phyloP scores from a whole-genome alignment of 2,329 filamentous ascomycete species.

The Nannizzia gypsea region DNA sequence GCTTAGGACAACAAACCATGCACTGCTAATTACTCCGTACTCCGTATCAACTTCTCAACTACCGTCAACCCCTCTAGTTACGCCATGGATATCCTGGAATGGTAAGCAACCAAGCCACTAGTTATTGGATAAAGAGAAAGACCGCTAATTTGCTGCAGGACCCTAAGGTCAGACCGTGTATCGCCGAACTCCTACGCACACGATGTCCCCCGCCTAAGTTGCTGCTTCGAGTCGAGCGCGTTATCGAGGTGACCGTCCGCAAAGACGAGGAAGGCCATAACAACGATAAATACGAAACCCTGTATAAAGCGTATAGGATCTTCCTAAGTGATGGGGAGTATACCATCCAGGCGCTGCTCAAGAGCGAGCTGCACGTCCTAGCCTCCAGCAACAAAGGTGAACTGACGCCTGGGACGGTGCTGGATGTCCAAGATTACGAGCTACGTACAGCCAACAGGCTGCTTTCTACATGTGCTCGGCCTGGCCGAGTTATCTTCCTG shows the following conservation, averaged over 20 bases:
- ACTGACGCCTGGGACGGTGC: slow-evolving; percentile 14
- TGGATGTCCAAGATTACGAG: slow-evolving; percentile 17
- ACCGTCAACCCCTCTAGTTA: too few relatives aligned
- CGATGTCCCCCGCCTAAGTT: slow-evolving; percentile 18
- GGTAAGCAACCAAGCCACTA: neutral
- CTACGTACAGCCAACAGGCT: slow-evolving; percentile 14
- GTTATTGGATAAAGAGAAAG: neutral
- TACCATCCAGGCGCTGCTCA: slow-evolving; percentile 21
- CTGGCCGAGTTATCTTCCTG: slow-evolving; percentile 16
- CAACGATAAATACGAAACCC: neutral
- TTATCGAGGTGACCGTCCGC: slow-evolving; percentile 14
- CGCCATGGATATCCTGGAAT: neutral
- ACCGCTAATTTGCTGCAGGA: neutral
- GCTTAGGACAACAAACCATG: too few relatives aligned
- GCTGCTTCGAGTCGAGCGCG: slow-evolving; percentile 20
- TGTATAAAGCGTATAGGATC: slow-evolving; percentile 12
- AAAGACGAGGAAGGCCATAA: neutral
- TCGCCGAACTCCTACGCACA: slow-evolving; percentile 23
- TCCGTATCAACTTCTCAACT: too few relatives aligned
- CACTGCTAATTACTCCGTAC: too few relatives aligned
- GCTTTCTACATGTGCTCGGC: neutral
- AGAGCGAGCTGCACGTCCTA: slow-evolving; percentile 14
- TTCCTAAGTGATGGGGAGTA: slow-evolving; percentile 21
- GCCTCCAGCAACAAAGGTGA: slow-evolving; percentile 7
- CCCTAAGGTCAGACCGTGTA: slow-evolving; percentile 18